A percentile compares a stretch with the other conserved stretches of the same genome.
These are phyloP conservation scores for Ocimum tenuiflorum DNA, from an alignment of 257 asterid species.

Conservation along the genomic window DNA sequence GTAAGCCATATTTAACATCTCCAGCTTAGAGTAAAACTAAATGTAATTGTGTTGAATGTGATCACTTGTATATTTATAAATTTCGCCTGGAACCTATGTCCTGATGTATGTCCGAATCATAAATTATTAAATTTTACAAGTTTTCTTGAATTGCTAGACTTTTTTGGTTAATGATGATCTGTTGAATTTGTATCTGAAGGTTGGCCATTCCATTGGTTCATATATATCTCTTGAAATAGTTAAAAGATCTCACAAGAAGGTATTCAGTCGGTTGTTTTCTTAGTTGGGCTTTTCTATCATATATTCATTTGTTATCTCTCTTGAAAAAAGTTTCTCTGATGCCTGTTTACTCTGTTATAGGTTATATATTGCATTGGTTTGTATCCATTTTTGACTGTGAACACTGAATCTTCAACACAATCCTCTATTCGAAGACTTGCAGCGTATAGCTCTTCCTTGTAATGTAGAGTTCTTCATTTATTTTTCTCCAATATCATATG, in stretches of 20 bases:
- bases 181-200: slow-evolving; percentile 41
- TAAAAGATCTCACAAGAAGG: slow-evolving; percentile 61
- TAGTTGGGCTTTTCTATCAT: neutral
- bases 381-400: slow-evolving; percentile 78
- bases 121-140: neutral
- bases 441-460: slow-evolving; percentile 31
- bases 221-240: slow-evolving; percentile 64
- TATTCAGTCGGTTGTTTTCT: slow-evolving; percentile 17
- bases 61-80: neutral
- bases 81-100: neutral
- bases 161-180: slow-evolving; percentile 13
- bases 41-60: neutral
- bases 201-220: slow-evolving; percentile 90
- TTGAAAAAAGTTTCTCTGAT: slow-evolving; percentile 6
- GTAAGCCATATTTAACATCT: slow-evolving; percentile 31
- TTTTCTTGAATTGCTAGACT: neutral
- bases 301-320: neutral
- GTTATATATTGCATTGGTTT: slow-evolving; percentile 52
- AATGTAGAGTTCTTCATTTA: neutral
- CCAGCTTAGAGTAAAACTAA: neutral
- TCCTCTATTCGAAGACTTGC: slow-evolving; percentile 56
- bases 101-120: neutral
- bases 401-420: slow-evolving; percentile 53
- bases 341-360: slow-evolving; percentile 33
- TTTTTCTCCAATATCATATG: neutral